Conservation (phyloP, 306 rosid species). For the Cicer judaicum region DNA sequence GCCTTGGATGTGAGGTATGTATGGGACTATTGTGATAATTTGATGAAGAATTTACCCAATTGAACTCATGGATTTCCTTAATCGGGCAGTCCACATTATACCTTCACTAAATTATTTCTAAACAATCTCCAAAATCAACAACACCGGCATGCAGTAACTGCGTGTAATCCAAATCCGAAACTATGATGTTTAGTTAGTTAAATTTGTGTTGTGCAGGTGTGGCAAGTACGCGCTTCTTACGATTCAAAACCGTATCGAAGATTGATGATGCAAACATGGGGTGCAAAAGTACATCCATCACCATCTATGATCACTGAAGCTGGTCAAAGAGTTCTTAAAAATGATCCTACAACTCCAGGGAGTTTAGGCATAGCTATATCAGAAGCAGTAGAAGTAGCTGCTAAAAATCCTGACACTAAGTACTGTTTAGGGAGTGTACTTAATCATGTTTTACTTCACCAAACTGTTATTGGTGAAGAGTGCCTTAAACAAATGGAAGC, state of each 20-base stretch:
- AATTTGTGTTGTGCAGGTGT: conserved; percentile 58
- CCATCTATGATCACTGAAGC: conserved; percentile 77
- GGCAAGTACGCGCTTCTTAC: conserved; percentile 97
- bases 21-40: conserved; percentile 42
- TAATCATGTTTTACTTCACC: conserved; percentile 91
- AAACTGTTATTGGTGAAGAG: conserved; percentile 90
- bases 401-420: conserved; percentile 70
- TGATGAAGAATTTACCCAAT: neutral
- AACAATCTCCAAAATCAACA: too few species aligned
- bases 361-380: conserved; percentile 97
- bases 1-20: conserved; percentile 83
- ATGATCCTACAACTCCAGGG: conserved; percentile 84
- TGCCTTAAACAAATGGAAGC: conserved; percentile 93
- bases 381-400: conserved; percentile 92
- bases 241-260: conserved; percentile 89
- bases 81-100: too few species aligned
- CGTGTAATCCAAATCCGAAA: neutral
- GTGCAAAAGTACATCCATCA: conserved; percentile 94
- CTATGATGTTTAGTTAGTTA: conserved; percentile 17
- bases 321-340: conserved; percentile 67
- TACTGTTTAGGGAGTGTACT: conserved; percentile 95
- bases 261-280: conserved; percentile 98
- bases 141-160: too few species aligned
- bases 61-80: too few species aligned
- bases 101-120: too few species aligned